Conservation (phyloP, 78 protist genomes). For the Anaeramoeba flamelloides region DNA sequence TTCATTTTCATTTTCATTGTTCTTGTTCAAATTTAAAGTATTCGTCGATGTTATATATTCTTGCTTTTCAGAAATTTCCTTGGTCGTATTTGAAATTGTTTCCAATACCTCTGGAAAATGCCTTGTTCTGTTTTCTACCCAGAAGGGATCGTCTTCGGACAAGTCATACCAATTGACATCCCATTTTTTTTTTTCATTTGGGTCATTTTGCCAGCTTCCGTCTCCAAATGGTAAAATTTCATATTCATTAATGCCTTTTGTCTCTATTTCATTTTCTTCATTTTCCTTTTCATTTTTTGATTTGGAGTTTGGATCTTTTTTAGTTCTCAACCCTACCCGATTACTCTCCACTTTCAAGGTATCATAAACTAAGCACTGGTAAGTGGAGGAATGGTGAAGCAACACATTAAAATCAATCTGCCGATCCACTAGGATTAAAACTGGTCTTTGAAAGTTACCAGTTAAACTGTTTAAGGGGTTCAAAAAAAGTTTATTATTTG, state of each 20-base stretch:
- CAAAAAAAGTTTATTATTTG: neutral
- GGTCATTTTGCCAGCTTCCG: too few relatives aligned
- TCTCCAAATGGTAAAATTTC: too few relatives aligned
- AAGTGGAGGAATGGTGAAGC: conserved; percentile 69
- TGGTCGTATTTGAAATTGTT: neutral
- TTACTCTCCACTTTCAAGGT: conserved; percentile 38
- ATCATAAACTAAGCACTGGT: conserved; percentile 59
- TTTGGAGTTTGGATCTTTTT: neutral
- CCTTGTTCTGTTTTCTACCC: conserved; percentile 30
- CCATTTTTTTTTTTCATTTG: neutral
- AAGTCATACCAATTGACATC: conserved; percentile 25
- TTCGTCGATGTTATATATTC: too few relatives aligned
- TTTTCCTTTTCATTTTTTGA: neutral
- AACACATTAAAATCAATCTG: conserved; percentile 42
- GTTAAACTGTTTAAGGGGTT: neutral
- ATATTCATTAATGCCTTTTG: too few relatives aligned
- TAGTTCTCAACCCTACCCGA: conserved; percentile 17
- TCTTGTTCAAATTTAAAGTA: too few relatives aligned
- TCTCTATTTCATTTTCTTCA: neutral
- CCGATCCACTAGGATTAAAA: conserved; percentile 52
- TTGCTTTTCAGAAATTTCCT: too few relatives aligned
- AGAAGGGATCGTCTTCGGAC: conserved; percentile 47
- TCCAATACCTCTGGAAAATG: conserved; percentile 55
- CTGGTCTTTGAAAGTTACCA: conserved; percentile 17
- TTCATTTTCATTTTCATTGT: conserved; percentile 4